These are phyloP conservation scores for Pseudohalonectria lignicola DNA, from an alignment of 2,329 filamentous ascomycete genomes.

Conservation along the genomic window DNA sequence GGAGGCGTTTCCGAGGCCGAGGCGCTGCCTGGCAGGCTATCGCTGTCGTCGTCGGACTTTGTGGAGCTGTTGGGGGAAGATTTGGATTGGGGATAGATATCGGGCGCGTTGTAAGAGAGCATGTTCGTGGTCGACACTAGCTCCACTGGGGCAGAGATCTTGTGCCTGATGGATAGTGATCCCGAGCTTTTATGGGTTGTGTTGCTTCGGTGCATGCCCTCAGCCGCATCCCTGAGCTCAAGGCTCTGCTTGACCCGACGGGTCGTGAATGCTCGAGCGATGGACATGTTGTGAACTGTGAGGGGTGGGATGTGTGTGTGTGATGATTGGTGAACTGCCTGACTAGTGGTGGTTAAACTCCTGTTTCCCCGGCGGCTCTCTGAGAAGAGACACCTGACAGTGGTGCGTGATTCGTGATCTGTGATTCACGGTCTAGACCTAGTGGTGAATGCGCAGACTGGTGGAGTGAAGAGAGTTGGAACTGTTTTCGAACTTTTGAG, in stretches of 20 bases:
- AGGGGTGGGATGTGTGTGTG: background rate
- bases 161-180: constrained; percentile 42
- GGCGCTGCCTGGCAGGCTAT: constrained; percentile 44
- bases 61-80: constrained; percentile 39
- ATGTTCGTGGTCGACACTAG: constrained; percentile 93
- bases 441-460: too few species aligned
- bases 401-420: background rate
- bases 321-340: background rate
- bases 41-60: constrained; percentile 62
- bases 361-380: background rate
- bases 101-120: constrained; percentile 87
- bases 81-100: constrained; percentile 49
- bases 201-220: constrained; percentile 33
- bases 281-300: constrained; percentile 14
- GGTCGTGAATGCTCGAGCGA: constrained; percentile 63
- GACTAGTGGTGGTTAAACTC: background rate
- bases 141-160: constrained; percentile 82
- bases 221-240: constrained; percentile 30
- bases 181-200: constrained; percentile 31
- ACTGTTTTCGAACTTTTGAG: too few species aligned
- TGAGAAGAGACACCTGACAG: background rate
- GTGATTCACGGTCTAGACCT: too few species aligned
- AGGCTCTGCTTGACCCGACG: constrained; percentile 50
- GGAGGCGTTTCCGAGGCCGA: constrained; percentile 42
- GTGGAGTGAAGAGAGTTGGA: background rate